Conservation (phyloP, 768 basidiomycete species). For the Psilocybe subaeruginosa region DNA sequence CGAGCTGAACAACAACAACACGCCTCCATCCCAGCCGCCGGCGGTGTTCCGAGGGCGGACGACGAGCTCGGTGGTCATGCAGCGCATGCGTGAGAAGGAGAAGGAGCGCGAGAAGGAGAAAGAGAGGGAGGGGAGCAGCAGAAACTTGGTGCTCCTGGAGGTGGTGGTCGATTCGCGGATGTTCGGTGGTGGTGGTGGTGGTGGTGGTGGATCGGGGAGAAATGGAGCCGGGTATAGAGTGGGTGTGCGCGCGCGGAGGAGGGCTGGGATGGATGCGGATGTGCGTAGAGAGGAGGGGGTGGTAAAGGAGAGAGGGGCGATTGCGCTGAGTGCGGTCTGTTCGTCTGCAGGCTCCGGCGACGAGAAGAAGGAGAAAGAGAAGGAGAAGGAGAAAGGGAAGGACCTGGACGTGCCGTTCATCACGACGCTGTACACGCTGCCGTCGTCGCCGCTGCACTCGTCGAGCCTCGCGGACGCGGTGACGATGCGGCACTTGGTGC, state of each 20-base stretch:
- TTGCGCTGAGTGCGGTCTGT: not conserved
- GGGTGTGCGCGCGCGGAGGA: slow-evolving; percentile 20
- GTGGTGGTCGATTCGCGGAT: slow-evolving; percentile 42
- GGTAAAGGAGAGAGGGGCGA: not conserved
- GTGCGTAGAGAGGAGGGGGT: not conserved
- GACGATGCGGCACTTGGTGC: slow-evolving; percentile 74
- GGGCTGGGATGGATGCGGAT: slow-evolving; percentile 4
- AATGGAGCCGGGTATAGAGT: slow-evolving; percentile 18
- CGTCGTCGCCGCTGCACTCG: slow-evolving; percentile 81
- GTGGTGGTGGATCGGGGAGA: not conserved
- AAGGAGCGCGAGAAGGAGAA: slow-evolving; percentile 74
- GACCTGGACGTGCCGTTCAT: slow-evolving; percentile 51
- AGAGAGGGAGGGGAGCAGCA: slow-evolving; percentile 62
- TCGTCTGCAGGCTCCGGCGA: not conserved
- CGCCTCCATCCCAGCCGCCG: not conserved
- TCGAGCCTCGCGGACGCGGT: slow-evolving; percentile 50
- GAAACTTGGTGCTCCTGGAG: slow-evolving; percentile 50
- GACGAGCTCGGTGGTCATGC: slow-evolving; percentile 55
- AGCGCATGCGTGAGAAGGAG: slow-evolving; percentile 45
- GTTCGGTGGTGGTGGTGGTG: not conserved
- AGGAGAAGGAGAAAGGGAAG: slow-evolving; percentile 4
- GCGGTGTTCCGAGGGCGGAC: slow-evolving; percentile 35
- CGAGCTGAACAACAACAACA: not conserved
- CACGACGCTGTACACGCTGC: slow-evolving; percentile 72
- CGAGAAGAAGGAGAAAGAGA: not conserved